phyloP scores from a whole-genome alignment of 345 rosid species.

The Punica granatum region DNA sequence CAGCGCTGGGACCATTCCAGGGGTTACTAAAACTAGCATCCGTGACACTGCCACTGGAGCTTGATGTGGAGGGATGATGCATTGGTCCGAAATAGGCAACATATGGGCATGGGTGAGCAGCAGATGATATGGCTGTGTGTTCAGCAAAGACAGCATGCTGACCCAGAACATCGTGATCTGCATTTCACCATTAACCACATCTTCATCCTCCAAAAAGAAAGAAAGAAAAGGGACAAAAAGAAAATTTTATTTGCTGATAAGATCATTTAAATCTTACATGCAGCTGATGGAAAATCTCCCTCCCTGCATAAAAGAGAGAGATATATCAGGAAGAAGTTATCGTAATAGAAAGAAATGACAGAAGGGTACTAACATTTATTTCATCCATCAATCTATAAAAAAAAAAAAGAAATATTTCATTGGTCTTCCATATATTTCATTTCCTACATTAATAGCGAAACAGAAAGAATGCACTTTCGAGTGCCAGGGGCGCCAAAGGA shows the following conservation, averaged over 20 bases:
- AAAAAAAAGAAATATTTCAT: not conserved
- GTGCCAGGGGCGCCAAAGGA: not conserved
- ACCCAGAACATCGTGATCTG: conserved; percentile 77
- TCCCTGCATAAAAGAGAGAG: conserved; percentile 40
- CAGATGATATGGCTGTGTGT: conserved; percentile 58
- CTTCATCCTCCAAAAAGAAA: conserved; percentile 4
- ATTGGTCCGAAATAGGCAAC: conserved; percentile 81
- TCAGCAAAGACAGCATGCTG: conserved; percentile 68
- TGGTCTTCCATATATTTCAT: not conserved
- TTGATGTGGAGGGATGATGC: conserved; percentile 74
- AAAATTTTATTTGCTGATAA: not conserved
- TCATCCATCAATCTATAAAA: not conserved
- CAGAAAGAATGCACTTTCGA: not conserved
- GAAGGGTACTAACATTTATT: not conserved
- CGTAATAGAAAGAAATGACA: not conserved
- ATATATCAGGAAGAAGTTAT: not conserved
- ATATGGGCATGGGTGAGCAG: conserved; percentile 84
- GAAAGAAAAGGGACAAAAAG: not conserved
- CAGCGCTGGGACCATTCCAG: conserved; percentile 76
- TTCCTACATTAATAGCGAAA: not conserved
- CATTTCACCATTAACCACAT: conserved; percentile 19
- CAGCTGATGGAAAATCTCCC: conserved; percentile 61
- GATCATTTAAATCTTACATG: conserved; percentile 54
- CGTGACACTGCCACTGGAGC: conserved; percentile 46
- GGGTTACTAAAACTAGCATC: conserved; percentile 59